Evolutionary conservation across 345 rosid genomes (phyloP).

Genomic region (Gossypium bickii): DNA sequence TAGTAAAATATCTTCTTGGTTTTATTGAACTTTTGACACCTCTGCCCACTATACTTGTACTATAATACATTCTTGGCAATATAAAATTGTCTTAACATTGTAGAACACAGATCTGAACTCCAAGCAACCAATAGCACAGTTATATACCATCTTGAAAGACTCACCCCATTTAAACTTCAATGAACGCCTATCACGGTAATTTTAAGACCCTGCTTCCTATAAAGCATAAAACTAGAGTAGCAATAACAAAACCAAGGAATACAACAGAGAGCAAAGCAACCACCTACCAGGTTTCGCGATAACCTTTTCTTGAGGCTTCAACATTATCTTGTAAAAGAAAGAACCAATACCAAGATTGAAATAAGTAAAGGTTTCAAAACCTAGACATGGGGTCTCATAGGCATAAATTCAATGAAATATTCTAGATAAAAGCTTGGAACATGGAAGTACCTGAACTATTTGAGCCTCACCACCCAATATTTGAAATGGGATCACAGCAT

Average conservation of each 20-base stretch:
- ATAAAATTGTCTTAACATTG: not conserved
- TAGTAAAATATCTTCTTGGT: not conserved
- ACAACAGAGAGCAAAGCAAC: not conserved
- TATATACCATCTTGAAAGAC: not conserved
- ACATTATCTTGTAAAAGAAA: conserved; percentile 62
- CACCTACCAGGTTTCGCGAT: conserved; percentile 79
- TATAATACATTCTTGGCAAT: not conserved
- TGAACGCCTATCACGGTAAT: not conserved
- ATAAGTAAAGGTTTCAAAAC: not conserved
- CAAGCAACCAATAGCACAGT: not conserved
- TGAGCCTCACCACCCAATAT: conserved; percentile 99
- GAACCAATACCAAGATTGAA: not conserved
- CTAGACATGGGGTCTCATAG: not conserved
- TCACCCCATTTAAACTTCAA: not conserved
- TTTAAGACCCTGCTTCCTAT: not conserved
- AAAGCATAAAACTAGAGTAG: conserved; percentile 4
- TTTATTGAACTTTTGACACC: not conserved
- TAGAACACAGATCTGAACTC: not conserved
- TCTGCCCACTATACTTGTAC: not conserved
- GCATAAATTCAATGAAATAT: not conserved
- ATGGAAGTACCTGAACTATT: conserved; percentile 72
- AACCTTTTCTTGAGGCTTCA: conserved; percentile 84
- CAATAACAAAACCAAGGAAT: not conserved
- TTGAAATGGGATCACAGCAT: conserved; percentile 77
- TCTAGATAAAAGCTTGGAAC: not conserved